Conservation (phyloP, 2,329 filamentous ascomycete genomes). For the Cercospora citrullina region DNA sequence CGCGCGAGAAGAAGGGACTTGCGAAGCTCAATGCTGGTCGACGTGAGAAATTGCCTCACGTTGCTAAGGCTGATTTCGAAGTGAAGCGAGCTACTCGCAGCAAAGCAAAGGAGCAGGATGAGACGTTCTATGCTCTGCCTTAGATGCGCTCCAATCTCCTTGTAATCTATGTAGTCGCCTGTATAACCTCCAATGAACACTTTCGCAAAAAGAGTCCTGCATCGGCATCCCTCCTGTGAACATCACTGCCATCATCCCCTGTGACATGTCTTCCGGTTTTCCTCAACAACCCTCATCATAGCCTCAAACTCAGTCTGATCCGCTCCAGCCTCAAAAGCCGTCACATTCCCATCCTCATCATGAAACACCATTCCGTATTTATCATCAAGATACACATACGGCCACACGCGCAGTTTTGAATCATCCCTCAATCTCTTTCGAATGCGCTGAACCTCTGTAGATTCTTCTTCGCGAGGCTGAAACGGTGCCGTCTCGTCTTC, state of each 20-base stretch:
- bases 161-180: neutral
- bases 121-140: constrained; percentile 3
- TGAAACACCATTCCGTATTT: neutral
- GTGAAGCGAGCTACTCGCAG: neutral
- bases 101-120: neutral
- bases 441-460: neutral
- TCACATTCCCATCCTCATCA: constrained; percentile 1
- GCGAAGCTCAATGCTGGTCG: constrained; percentile 4
- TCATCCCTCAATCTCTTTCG: neutral
- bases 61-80: neutral
- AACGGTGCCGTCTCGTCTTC: neutral
- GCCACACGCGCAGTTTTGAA: neutral
- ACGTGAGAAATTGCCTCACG: constrained; percentile 1
- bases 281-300: neutral
- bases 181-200: neutral
- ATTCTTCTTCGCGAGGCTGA: neutral
- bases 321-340: constrained; percentile 6
- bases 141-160: neutral
- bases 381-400: constrained; percentile 10
- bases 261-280: neutral
- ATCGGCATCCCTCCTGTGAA: too few species aligned
- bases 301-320: constrained; percentile 10
- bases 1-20: constrained; percentile 3
- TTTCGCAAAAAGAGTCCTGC: too few species aligned
- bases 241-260: neutral